Conservation (phyloP, 2,329 filamentous ascomycete genomes). For the Fusarium xyrophilum region DNA sequence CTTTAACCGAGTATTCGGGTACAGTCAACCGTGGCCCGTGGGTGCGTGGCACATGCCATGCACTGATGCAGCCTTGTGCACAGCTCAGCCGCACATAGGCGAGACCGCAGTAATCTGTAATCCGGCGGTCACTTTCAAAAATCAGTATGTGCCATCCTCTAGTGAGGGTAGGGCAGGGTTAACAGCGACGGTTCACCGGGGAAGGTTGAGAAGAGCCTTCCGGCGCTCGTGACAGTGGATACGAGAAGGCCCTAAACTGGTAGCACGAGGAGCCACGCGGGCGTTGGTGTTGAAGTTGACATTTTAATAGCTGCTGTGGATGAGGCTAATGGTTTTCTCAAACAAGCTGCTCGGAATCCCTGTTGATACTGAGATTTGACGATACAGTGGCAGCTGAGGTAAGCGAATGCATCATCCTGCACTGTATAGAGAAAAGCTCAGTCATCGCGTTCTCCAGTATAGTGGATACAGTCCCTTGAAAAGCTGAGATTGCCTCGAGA, state of each 20-base stretch:
- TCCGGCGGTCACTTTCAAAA: slow-evolving; percentile 25
- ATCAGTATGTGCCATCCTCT: slow-evolving; percentile 27
- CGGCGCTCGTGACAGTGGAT: slow-evolving; percentile 29
- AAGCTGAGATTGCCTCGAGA: slow-evolving; percentile 15
- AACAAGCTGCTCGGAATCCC: slow-evolving; percentile 34
- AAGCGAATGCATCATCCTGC: neutral
- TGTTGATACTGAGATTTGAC: slow-evolving; percentile 23
- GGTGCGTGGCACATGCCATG: slow-evolving; percentile 20
- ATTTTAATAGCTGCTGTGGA: slow-evolving; percentile 16
- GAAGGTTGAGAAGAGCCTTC: slow-evolving; percentile 11
- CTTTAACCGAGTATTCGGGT: slow-evolving; percentile 41
- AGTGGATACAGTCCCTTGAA: slow-evolving; percentile 15
- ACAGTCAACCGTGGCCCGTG: slow-evolving; percentile 29
- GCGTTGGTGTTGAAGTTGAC: slow-evolving; percentile 11
- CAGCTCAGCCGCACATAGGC: slow-evolving; percentile 26
- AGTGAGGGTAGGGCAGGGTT: slow-evolving; percentile 35
- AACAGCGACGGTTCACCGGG: slow-evolving; percentile 15
- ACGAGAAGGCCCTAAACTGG: slow-evolving; percentile 21
- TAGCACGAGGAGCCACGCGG: slow-evolving; percentile 15
- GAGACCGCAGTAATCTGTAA: slow-evolving; percentile 18
- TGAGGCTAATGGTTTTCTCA: slow-evolving; percentile 27
- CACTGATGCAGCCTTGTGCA: slow-evolving; percentile 14
- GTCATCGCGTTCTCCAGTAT: neutral
- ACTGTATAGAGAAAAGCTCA: slow-evolving; percentile 9
- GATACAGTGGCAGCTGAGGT: slow-evolving; percentile 26